Base-by-base conservation (phyloP, 257 asterid genomes). In the Jacaranda mimosifolia region DNA sequence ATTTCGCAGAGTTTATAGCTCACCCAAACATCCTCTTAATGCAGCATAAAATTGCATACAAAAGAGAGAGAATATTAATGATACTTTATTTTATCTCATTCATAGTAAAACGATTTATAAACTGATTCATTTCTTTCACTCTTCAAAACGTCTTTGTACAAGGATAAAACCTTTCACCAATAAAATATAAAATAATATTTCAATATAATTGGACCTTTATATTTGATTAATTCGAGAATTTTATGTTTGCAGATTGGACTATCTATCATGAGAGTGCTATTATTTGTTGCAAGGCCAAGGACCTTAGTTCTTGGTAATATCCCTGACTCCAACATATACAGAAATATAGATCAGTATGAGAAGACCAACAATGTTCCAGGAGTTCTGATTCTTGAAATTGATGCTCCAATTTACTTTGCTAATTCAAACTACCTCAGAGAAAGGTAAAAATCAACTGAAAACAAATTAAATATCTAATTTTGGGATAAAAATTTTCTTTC, bases 341-440 rank as follows among this genome's bases (percentile, higher is more conserved):
- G 97, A 77, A 93, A 63, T 60, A 84, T 93, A 32, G 91, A 93
- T 70, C 98, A 93, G 7, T 91, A 93, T 38, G 75, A 86, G 10
- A 83, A 91, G 59, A 82, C 93, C 1, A 84, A 46, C 48, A 87
- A 45, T 67, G 90, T 90, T 63, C 88, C 89, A 0, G 97, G 98
- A 4, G 70, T 91, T 63, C 85, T 93, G 15, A 84, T 93, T 73
- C 94, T 93, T n/a, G 91, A 91, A 63, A 88, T 93, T 59, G 92
- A 87, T 48, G 93, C 94, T 52, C 98, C 98, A 1, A 90, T 91
- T 69, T 93, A 93, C 80, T 93, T 93, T 79, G 94, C 98, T 51
- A 93, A 91, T 79, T 74, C 98, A 42, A 85, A 91, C 85, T 93
- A 93, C 89, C 81, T 93, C 76, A 80, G 98, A 80, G 98, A 93